Conservation (phyloP, 202 grass and related monocot genomes). For the Zizania palustris region DNA sequence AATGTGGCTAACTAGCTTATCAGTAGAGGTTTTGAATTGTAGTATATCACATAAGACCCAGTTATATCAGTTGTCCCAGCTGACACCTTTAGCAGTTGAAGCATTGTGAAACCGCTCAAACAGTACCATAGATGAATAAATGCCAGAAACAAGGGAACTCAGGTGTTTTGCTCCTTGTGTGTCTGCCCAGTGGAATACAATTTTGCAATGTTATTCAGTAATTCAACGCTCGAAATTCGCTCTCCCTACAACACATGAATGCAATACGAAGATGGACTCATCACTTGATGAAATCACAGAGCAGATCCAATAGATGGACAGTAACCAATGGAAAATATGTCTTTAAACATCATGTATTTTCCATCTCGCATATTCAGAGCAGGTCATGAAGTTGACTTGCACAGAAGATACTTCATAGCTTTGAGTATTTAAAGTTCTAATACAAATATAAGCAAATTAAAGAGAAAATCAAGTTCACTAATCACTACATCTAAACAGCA, state of each 20-base stretch:
- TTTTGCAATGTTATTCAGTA: slow-evolving; percentile 62
- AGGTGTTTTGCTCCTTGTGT: slow-evolving; percentile 41
- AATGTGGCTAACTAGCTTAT: too few species aligned
- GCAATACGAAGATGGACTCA: neutral
- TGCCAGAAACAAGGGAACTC: slow-evolving; percentile 22
- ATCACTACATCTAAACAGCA: neutral
- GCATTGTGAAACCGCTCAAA: slow-evolving; percentile 23
- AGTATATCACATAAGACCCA: neutral
- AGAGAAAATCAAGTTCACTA: neutral
- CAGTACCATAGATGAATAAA: slow-evolving; percentile 16
- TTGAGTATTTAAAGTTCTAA: neutral
- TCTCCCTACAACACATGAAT: slow-evolving; percentile 59
- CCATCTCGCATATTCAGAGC: neutral
- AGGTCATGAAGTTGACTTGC: neutral
- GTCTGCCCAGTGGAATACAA: slow-evolving; percentile 41
- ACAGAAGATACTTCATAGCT: neutral
- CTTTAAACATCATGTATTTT: neutral
- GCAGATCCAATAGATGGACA: neutral
- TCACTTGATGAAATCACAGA: neutral
- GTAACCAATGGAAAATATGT: neutral
- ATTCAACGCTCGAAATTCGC: slow-evolving; percentile 61
- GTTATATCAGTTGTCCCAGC: too few species aligned
- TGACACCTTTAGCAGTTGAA: neutral
- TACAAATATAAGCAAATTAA: neutral
- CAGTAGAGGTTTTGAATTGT: neutral